phyloP scores from a whole-genome alignment of 371 early-diverging fungal genomes.

The Batrachochytrium dendrobatidis region DNA sequence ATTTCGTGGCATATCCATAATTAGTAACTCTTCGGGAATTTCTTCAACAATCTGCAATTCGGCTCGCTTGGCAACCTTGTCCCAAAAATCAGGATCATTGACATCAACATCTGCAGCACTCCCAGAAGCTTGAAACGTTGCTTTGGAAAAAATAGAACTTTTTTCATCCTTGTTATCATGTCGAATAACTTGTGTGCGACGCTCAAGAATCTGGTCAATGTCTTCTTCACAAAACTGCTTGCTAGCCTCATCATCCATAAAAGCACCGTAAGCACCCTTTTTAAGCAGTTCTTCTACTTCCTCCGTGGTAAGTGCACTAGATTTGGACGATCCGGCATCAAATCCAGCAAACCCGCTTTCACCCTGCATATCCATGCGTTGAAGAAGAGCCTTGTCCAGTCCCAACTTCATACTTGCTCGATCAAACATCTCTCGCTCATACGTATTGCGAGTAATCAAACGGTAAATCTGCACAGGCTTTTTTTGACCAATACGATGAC shows the following conservation, averaged over 20 bases:
- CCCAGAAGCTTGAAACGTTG: conserved; percentile 62
- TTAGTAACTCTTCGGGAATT: conserved; percentile 45
- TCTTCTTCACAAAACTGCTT: conserved; percentile 91
- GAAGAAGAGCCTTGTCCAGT: conserved; percentile 83
- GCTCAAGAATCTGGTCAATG: conserved; percentile 90
- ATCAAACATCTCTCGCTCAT: conserved; percentile 96
- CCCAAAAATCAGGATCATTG: conserved; percentile 97
- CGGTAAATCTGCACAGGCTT: conserved; percentile 72
- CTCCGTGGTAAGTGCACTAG: conserved; percentile 53
- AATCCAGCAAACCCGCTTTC: conserved; percentile 19
- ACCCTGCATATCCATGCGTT: conserved; percentile 56
- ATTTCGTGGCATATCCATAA: conserved; percentile 60
- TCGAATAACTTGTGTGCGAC: conserved; percentile 81
- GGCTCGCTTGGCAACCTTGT: conserved; percentile 84
- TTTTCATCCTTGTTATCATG: conserved; percentile 61
- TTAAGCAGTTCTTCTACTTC: conserved; percentile 84
- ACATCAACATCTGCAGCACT: conserved; percentile 58
- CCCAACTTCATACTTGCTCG: conserved; percentile 90
- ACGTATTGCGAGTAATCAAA: conserved; percentile 83
- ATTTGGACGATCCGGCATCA: conserved; percentile 18
- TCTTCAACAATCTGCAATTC: conserved; percentile 58
- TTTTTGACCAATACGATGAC: conserved; percentile 94
- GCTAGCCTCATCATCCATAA: conserved; percentile 23
- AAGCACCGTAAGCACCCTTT: conserved; percentile 79
- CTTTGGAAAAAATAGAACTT: conserved; percentile 88